A percentile compares a stretch with the other conserved stretches of the same genome.
phyloP scores from a whole-genome alignment of 2,329 filamentous ascomycete genomes.

The Ophiocordyceps camponoti-rufipedis region DNA sequence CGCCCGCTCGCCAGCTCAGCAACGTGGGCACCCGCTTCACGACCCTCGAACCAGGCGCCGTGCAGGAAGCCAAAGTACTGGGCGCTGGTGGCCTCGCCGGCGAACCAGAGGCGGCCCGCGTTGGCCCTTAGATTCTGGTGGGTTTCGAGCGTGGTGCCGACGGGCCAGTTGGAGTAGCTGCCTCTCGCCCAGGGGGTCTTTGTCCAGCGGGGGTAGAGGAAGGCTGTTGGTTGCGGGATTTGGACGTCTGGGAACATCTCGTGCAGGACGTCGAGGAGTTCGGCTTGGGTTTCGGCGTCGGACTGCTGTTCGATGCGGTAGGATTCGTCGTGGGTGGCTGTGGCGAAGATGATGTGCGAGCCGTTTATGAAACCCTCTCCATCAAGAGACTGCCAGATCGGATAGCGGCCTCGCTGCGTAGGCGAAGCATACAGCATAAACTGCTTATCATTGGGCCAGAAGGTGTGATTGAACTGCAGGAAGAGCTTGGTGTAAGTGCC shows the following conservation, averaged over 20 bases:
- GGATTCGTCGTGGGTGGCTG: conserved; percentile 36
- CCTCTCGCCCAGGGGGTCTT: conserved; percentile 28
- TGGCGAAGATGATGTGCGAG: conserved; percentile 48
- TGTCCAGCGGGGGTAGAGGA: conserved; percentile 35
- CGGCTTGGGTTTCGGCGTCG: conserved; percentile 35
- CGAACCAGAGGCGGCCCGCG: conserved; percentile 41
- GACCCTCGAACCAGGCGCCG: conserved; percentile 39
- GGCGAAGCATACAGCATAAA: conserved; percentile 27
- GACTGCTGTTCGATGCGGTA: conserved; percentile 40
- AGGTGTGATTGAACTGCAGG: conserved; percentile 47
- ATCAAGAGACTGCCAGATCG: conserved; percentile 46
- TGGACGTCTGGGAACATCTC: conserved; percentile 39
- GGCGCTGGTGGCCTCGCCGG: conserved; percentile 43
- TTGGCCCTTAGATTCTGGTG: conserved; percentile 54
- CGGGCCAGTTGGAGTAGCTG: conserved; percentile 51
- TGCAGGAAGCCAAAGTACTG: conserved; percentile 51
- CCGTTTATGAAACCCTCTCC: conserved; percentile 37
- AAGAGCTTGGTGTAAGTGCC: conserved; percentile 60
- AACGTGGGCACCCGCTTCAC: conserved; percentile 25
- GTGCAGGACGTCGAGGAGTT: conserved; percentile 39
- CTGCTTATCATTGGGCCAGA: conserved; percentile 34
- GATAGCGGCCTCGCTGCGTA: conserved; percentile 23
- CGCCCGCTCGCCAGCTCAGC: conserved; percentile 10
- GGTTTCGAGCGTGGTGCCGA: conserved; percentile 41
- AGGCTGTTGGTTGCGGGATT: conserved; percentile 40